Percentiles rank a stretch among this genome's conserved stretches.
These are phyloP conservation scores for Populus deltoides DNA, from an alignment of 345 rosid genomes.

Conservation along the genomic window DNA sequence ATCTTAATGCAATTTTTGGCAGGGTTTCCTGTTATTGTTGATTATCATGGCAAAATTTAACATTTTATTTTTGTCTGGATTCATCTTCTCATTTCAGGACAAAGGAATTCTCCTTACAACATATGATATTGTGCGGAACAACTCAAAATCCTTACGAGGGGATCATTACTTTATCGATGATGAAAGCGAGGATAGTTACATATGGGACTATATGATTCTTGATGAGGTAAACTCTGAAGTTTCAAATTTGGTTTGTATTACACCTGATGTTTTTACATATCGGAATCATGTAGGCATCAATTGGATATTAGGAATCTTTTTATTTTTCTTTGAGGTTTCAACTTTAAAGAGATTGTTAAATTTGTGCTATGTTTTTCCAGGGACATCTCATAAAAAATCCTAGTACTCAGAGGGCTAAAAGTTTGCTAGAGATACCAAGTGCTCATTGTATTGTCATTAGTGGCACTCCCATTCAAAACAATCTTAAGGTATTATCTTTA, in stretches of 20 bases:
- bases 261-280: background rate
- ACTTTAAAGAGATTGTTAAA: background rate
- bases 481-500: slow-evolving; percentile 67
- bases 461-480: slow-evolving; percentile 97
- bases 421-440: slow-evolving; percentile 94
- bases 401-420: slow-evolving; percentile 93
- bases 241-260: background rate
- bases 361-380: slow-evolving; percentile 30
- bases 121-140: slow-evolving; percentile 88
- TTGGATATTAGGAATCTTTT: background rate
- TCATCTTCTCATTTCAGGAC: slow-evolving; percentile 46
- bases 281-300: background rate
- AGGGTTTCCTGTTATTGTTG: background rate
- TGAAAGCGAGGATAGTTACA: slow-evolving; percentile 47
- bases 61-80: slow-evolving; percentile 1
- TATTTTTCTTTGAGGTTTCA: slow-evolving; percentile 2
- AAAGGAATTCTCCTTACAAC: slow-evolving; percentile 90
- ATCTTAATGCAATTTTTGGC: background rate
- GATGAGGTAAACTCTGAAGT: slow-evolving; percentile 66
- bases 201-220: slow-evolving; percentile 96
- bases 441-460: slow-evolving; percentile 81
- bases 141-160: slow-evolving; percentile 70
- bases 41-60: slow-evolving; percentile 3
- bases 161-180: slow-evolving; percentile 42
- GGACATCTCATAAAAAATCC: slow-evolving; percentile 99